A percentile compares a stretch with the other conserved stretches of the same genome.
Conservation (phyloP, 345 rosid species). For the Dimocarpus longan region DNA sequence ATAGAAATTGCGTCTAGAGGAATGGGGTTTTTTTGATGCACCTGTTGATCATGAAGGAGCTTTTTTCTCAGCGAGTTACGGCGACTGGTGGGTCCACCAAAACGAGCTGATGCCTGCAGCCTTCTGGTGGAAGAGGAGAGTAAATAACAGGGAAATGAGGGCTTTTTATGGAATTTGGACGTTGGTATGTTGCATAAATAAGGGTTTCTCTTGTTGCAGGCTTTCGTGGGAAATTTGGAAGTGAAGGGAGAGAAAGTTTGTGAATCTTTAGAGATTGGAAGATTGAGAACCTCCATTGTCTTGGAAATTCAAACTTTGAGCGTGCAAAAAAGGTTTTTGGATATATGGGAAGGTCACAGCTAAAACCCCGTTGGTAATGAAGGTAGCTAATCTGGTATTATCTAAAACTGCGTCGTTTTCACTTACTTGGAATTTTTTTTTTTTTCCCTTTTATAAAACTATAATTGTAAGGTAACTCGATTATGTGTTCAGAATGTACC, state of each 20-base stretch:
- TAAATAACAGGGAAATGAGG: slow-evolving; percentile 27
- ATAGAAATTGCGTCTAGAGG: slow-evolving; percentile 24
- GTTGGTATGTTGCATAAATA: slow-evolving; percentile 23
- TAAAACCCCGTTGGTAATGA: not conserved
- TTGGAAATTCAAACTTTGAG: slow-evolving; percentile 18
- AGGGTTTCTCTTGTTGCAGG: slow-evolving; percentile 26
- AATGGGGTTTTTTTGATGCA: slow-evolving; percentile 40
- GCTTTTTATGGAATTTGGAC: slow-evolving; percentile 27
- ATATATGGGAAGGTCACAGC: not conserved
- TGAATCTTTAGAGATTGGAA: slow-evolving; percentile 27
- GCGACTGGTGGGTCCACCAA: slow-evolving; percentile 53
- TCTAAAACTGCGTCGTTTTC: not conserved
- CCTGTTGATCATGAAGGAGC: slow-evolving; percentile 54
- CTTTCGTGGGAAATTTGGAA: slow-evolving; percentile 31
- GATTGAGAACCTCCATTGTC: slow-evolving; percentile 61
- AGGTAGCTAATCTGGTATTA: not conserved
- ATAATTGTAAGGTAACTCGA: no score
- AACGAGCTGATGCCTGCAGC: slow-evolving; percentile 55
- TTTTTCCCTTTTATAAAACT: not conserved
- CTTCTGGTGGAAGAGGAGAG: slow-evolving; percentile 14
- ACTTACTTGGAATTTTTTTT: not conserved
- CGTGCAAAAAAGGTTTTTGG: not conserved
- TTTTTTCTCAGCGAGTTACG: slow-evolving; percentile 74
- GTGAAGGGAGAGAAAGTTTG: slow-evolving; percentile 33
- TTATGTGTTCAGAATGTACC: no score